These are phyloP conservation scores for Sphaerobolus stellatus DNA, from an alignment of 1,284 basidiomycete species.

Conservation along the genomic window DNA sequence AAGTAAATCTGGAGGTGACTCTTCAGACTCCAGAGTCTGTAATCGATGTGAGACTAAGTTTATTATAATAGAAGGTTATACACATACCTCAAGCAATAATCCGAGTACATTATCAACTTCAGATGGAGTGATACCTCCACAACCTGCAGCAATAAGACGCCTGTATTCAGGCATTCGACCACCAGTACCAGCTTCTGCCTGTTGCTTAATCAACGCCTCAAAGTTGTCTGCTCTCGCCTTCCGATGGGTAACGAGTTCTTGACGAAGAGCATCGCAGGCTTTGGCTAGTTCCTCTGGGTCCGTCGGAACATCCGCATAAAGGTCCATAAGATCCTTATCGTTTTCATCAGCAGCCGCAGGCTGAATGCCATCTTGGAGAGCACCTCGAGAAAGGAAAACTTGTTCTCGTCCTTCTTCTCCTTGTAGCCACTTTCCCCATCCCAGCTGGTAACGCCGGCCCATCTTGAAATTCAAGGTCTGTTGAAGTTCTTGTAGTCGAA, in stretches of 20 bases:
- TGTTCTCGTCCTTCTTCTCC: conserved; percentile 80
- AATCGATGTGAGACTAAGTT: conserved; percentile 1
- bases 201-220: conserved; percentile 72
- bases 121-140: conserved; percentile 79
- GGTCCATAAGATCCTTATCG: conserved; percentile 57
- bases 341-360: conserved; percentile 43
- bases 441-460: conserved; percentile 77
- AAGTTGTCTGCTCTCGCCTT: conserved; percentile 71
- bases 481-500: conserved; percentile 64
- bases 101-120: conserved; percentile 85
- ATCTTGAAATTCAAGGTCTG: conserved; percentile 70
- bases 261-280: conserved; percentile 60
- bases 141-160: conserved; percentile 81
- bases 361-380: neutral
- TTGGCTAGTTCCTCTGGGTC: conserved; percentile 57
- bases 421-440: conserved; percentile 90
- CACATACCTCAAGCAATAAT: conserved; percentile 77
- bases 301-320: conserved; percentile 57
- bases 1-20: conserved; percentile 15
- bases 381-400: conserved; percentile 39
- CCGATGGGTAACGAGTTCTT: conserved; percentile 63
- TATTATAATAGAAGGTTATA: neutral
- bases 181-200: conserved; percentile 86
- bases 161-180: conserved; percentile 87
- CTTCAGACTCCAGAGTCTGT: conserved; percentile 25